A percentile compares a stretch with the other conserved stretches of the same genome.
Conservation (phyloP, 768 basidiomycete species). For the Clitopilus hobsonii region DNA sequence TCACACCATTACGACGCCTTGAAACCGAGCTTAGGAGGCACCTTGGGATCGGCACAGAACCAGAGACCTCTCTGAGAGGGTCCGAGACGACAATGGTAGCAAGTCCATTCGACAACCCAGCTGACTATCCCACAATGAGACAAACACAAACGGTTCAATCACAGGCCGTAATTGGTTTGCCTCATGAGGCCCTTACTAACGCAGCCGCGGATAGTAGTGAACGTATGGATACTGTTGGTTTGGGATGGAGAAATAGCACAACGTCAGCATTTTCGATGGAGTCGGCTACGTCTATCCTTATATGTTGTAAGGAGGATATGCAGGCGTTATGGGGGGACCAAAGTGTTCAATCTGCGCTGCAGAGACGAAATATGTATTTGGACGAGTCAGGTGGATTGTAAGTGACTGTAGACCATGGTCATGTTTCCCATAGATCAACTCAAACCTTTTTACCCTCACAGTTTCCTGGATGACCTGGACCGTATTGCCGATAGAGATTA, state of each 20-base stretch:
- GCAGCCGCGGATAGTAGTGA: constrained; percentile 10
- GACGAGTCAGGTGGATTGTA: constrained; percentile 69
- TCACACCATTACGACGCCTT: constrained; percentile 56
- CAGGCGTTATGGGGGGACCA: constrained; percentile 58
- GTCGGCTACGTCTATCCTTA: constrained; percentile 46
- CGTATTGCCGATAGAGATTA: constrained; percentile 61
- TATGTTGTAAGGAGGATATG: constrained; percentile 59
- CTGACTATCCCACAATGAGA: constrained; percentile 16
- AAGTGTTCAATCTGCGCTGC: constrained; percentile 45
- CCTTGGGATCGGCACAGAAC: constrained; percentile 45
- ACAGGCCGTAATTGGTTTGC: constrained; percentile 53
- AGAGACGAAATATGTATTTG: constrained; percentile 40
- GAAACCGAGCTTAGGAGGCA: constrained; percentile 61
- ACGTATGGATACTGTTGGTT: not conserved
- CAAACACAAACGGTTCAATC: constrained; percentile 15
- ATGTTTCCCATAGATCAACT: not conserved
- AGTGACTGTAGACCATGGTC: constrained; percentile 24
- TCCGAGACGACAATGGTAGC: constrained; percentile 30
- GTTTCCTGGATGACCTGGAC: constrained; percentile 65
- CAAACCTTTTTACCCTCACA: constrained; percentile 17
- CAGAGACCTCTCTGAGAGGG: constrained; percentile 18
- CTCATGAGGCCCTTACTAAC: constrained; percentile 41
- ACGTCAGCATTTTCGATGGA: constrained; percentile 16
- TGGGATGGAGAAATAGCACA: not conserved
- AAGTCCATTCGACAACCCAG: constrained; percentile 40